Conservation (phyloP, 768 basidiomycete genomes). For the Suillus luteus region DNA sequence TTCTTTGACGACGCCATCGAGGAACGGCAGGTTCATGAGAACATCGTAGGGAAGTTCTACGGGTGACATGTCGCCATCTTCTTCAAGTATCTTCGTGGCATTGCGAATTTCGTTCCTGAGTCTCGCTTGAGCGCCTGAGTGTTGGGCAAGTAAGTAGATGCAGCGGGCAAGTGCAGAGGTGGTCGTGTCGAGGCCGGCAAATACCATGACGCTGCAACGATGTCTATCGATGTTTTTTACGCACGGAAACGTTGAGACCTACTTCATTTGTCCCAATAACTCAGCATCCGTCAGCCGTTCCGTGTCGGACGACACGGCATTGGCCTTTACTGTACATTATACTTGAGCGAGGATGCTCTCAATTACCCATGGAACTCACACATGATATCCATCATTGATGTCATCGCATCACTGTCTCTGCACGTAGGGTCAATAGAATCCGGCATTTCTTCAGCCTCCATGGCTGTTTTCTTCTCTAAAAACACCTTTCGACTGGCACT, state of each 20-base stretch:
- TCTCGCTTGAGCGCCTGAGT: slow-evolving; percentile 41
- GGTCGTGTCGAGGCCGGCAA: slow-evolving; percentile 49
- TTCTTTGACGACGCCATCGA: slow-evolving; percentile 42
- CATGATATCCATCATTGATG: slow-evolving; percentile 43
- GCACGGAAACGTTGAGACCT: slow-evolving; percentile 17
- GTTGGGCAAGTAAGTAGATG: slow-evolving; percentile 37
- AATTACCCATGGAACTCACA: slow-evolving; percentile 34
- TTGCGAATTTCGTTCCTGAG: slow-evolving; percentile 38
- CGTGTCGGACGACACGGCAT: slow-evolving; percentile 32
- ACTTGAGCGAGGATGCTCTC: background rate
- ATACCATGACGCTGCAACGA: slow-evolving; percentile 40
- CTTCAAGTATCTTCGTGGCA: slow-evolving; percentile 16
- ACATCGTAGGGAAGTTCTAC: slow-evolving; percentile 39
- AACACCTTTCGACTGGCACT: slow-evolving; percentile 43
- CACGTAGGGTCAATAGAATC: background rate
- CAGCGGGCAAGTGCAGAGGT: slow-evolving; percentile 41
- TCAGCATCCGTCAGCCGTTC: slow-evolving; percentile 46
- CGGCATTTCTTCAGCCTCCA: slow-evolving; percentile 26
- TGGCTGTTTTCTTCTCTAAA: slow-evolving; percentile 34
- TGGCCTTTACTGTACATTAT: slow-evolving; percentile 36
- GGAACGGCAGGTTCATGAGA: slow-evolving; percentile 37
- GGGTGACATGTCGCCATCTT: background rate
- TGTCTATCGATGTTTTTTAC: too few relatives aligned
- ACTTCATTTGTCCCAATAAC: slow-evolving; percentile 54
- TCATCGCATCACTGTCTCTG: slow-evolving; percentile 20